Conservation (phyloP, 805 yeast species). For the Yarrowia sp. region DNA sequence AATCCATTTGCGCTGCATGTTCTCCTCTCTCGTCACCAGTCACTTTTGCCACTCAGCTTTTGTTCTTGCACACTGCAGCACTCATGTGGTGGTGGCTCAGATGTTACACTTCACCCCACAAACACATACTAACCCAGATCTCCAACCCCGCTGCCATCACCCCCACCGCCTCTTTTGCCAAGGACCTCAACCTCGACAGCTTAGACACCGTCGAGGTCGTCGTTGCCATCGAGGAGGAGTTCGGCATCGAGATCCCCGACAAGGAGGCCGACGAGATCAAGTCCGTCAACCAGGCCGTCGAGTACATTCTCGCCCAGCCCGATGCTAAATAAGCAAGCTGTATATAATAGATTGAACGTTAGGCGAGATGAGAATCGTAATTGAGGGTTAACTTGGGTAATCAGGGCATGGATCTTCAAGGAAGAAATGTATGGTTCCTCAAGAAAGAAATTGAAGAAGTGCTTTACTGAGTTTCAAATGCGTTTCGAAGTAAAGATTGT, state of each 20-base stretch:
- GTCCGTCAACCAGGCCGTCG: slow-evolving; percentile 84
- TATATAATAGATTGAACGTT: slow-evolving; percentile 1
- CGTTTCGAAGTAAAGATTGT: too few relatives aligned
- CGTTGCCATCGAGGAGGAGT: slow-evolving; percentile 89
- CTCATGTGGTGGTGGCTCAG: too few relatives aligned
- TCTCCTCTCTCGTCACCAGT: too few relatives aligned
- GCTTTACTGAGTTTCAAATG: too few relatives aligned
- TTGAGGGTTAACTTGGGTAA: too few relatives aligned
- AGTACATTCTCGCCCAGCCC: slow-evolving; percentile 58
- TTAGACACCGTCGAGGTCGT: slow-evolving; percentile 90
- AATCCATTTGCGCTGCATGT: too few relatives aligned
- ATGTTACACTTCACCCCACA: too few relatives aligned
- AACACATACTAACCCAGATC: slow-evolving; percentile 13
- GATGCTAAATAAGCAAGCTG: slow-evolving; percentile 34
- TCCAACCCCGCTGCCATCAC: slow-evolving; percentile 36
- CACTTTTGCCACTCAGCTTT: too few relatives aligned
- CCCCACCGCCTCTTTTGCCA: slow-evolving; percentile 41
- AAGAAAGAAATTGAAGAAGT: too few relatives aligned
- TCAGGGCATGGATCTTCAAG: too few relatives aligned
- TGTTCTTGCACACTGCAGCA: too few relatives aligned
- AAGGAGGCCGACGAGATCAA: slow-evolving; percentile 83
- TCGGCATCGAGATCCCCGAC: slow-evolving; percentile 55
- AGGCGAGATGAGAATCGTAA: background rate
- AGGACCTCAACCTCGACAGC: slow-evolving; percentile 78
- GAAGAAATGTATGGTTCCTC: too few relatives aligned